Evolutionary conservation across 2,329 filamentous ascomycete species (phyloP).

Genomic region (Neonectria magnoliae): DNA sequence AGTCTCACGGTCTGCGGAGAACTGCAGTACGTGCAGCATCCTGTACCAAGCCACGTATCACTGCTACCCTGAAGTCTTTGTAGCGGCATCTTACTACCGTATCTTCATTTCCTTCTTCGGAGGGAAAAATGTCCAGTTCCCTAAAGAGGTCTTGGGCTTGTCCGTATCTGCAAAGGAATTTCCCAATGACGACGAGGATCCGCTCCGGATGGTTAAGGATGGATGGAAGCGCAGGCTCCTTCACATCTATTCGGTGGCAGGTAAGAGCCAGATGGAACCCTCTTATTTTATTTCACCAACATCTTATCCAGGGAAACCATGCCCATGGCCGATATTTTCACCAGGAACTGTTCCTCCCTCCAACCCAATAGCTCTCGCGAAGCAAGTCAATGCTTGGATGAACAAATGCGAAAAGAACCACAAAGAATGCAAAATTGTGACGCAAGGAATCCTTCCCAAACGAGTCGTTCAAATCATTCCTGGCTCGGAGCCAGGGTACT

Average conservation of each 20-base stretch:
- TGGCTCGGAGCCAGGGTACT: slow-evolving; percentile 13
- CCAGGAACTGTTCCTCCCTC: slow-evolving; percentile 1
- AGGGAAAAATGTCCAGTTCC: slow-evolving; percentile 6
- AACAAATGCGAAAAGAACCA: slow-evolving; percentile 20
- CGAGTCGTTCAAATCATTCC: slow-evolving; percentile 19
- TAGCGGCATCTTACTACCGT: slow-evolving; percentile 4
- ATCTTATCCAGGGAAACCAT: slow-evolving; percentile 9
- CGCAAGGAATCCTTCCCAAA: slow-evolving; percentile 6
- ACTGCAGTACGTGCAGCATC: slow-evolving; percentile 14
- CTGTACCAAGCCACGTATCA: slow-evolving; percentile 15
- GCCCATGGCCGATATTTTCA: slow-evolving; percentile 16
- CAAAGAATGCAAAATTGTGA: slow-evolving; percentile 6
- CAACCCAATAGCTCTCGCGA: slow-evolving; percentile 2
- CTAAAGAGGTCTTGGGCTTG: slow-evolving; percentile 10
- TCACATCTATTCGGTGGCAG: slow-evolving; percentile 18
- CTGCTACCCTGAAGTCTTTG: slow-evolving; percentile 18
- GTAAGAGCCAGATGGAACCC: neutral
- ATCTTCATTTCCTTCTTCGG: slow-evolving; percentile 17
- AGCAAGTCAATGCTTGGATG: slow-evolving; percentile 21
- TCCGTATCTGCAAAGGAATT: slow-evolving; percentile 21
- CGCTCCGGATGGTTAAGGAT: slow-evolving; percentile 8
- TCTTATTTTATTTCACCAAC: too few relatives aligned
- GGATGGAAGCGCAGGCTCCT: slow-evolving; percentile 19
- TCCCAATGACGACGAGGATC: slow-evolving; percentile 12
- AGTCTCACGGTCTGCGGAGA: slow-evolving; percentile 4